Conservation (phyloP, 2,329 filamentous ascomycete species). For the Alternaria sp. region DNA sequence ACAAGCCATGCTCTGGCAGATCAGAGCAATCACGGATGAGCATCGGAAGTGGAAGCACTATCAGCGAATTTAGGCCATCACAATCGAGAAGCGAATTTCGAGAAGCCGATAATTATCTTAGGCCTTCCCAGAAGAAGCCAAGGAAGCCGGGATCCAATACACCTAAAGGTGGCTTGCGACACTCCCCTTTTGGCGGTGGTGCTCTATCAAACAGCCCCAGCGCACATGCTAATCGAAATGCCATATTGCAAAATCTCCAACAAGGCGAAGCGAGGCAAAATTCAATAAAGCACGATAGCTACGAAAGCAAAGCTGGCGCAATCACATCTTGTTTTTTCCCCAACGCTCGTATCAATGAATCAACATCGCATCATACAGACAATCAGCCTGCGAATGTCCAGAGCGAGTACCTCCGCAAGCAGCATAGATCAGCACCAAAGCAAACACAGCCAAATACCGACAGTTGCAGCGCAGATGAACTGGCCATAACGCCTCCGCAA, state of each 20-base stretch:
- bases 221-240: conserved; percentile 4
- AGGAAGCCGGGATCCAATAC: conserved; percentile 11
- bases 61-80: not conserved
- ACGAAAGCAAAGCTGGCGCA: not conserved
- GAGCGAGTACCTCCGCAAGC: conserved; percentile 22
- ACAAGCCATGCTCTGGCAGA: not conserved
- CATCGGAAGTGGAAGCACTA: conserved; percentile 22
- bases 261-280: conserved; percentile 25
- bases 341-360: conserved; percentile 38
- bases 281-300: not conserved
- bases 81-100: conserved; percentile 31
- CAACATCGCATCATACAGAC: conserved; percentile 16
- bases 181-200: conserved; percentile 12
- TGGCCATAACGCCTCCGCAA: conserved; percentile 21
- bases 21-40: conserved; percentile 29
- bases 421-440: conserved; percentile 19
- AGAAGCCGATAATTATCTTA: conserved; percentile 15
- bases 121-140: conserved; percentile 25
- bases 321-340: conserved; percentile 25
- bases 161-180: not conserved
- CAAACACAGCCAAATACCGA: not conserved
- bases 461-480: conserved; percentile 31
- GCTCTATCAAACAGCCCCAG: conserved; percentile 4
- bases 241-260: conserved; percentile 18
- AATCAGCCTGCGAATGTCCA: not conserved